A percentile compares a stretch with the other conserved stretches of the same genome.
Evolutionary conservation across 352 stramenopile species (phyloP).

Genomic region (Pythium biforme): DNA sequence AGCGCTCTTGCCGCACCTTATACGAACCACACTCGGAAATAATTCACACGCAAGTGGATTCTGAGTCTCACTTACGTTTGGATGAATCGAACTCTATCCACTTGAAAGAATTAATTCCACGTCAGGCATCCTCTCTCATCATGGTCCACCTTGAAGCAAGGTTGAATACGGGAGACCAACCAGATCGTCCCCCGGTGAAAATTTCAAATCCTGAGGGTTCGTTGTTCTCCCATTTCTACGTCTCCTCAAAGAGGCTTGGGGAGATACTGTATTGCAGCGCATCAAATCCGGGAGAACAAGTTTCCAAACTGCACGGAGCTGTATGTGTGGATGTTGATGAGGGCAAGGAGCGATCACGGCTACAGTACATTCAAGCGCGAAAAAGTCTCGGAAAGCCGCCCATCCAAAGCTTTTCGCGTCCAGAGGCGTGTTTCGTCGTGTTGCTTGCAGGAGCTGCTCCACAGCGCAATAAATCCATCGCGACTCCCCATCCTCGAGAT

Average conservation of each 20-base stretch:
- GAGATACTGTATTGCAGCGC: no score
- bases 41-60: no score
- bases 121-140: background rate
- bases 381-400: no score
- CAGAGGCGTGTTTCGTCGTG: background rate
- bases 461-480: background rate
- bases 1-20: no score
- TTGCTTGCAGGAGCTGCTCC: background rate
- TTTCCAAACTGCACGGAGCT: background rate
- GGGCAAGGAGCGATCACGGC: background rate
- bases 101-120: no score
- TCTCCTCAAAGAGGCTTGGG: no score
- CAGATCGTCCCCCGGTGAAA: slow-evolving; percentile 6
- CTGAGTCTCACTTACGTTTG: no score
- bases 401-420: no score
- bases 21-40: no score
- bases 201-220: slow-evolving; percentile 14
- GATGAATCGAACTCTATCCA: no score
- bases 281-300: no score
- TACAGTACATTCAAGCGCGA: background rate
- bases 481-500: background rate
- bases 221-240: slow-evolving; percentile 1
- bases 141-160: background rate
- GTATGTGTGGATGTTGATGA: background rate
- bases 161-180: background rate